Evolutionary conservation across 2,329 filamentous ascomycete genomes (phyloP).

Genomic region (Geosmithia flava): DNA sequence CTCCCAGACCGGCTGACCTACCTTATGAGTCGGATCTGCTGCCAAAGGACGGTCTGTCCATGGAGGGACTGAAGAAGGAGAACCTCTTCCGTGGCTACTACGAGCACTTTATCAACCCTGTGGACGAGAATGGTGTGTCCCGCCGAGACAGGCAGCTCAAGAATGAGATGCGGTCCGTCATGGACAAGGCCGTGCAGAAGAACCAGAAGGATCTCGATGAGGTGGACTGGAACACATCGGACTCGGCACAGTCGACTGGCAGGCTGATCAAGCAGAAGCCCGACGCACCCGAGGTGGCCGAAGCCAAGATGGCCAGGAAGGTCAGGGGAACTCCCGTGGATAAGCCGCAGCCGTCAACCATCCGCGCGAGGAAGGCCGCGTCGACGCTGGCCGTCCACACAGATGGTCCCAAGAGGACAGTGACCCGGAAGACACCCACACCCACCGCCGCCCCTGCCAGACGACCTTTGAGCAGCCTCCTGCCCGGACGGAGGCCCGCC

Average conservation of each 20-base stretch:
- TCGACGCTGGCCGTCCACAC: slow-evolving; percentile 32
- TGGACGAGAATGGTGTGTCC: slow-evolving; percentile 56
- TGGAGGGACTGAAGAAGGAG: slow-evolving; percentile 43
- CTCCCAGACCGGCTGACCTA: slow-evolving; percentile 50
- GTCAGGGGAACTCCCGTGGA: not conserved
- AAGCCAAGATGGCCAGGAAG: slow-evolving; percentile 3
- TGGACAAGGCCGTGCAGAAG: slow-evolving; percentile 50
- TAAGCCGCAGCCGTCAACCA: slow-evolving; percentile 7
- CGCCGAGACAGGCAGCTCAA: slow-evolving; percentile 48
- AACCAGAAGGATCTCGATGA: slow-evolving; percentile 55
- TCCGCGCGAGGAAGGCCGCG: slow-evolving; percentile 38
- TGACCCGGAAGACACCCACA: not conserved
- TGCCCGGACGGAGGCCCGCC: slow-evolving; percentile 13
- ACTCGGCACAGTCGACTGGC: slow-evolving; percentile 25
- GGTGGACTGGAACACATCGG: slow-evolving; percentile 46
- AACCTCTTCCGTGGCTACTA: slow-evolving; percentile 52
- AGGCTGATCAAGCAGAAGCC: slow-evolving; percentile 1
- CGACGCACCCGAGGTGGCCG: slow-evolving; percentile 1
- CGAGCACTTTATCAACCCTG: slow-evolving; percentile 45
- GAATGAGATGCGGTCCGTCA: slow-evolving; percentile 33
- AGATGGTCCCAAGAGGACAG: slow-evolving; percentile 8
- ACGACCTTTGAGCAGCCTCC: slow-evolving; percentile 16
- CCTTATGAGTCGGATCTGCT: slow-evolving; percentile 61
- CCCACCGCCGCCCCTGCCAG: slow-evolving; percentile 1
- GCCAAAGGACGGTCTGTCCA: slow-evolving; percentile 41